Evolutionary conservation across 192 early-diverging fungal genomes (phyloP), one percentile per base, ranked within the genome.

Genomic region (Entophlyctis luteolus): DNA sequence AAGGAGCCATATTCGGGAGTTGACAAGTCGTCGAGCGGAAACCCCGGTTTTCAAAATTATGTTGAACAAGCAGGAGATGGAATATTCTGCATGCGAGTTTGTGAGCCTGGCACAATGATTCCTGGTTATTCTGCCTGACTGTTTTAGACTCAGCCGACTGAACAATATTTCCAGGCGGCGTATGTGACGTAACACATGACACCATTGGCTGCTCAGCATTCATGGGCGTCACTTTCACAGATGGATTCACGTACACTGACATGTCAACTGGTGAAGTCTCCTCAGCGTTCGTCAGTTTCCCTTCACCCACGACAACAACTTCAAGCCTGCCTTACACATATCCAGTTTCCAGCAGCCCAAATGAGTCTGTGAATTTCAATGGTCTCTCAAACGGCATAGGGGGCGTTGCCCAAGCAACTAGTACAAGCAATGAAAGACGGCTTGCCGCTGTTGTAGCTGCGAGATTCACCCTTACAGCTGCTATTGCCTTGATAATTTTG

Each of bases 1-100:
- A 73, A 76, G 50, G 74, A 75, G 33, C 74, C 74, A n/a, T 75
- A 75, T 39, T 73, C 70, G 12, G 70, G 74, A 37, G 59, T 55
- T 35, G 73, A 74, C 48, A 34, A 22, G 14, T 46, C 50, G 6
- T n/a, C 69, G 10, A 53, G 6, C 14, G 29, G 50, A 6, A 47
- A 72, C 32, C 50, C 68, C 27, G 54, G 52, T 20, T 18, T 58
- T 12, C 33, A 18, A n/a, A 20, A 74, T 32, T 74, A 74, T 35
- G 63, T 74, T 46, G 55, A 66, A 48, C 46, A 55, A 47, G 73
- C 73, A 33, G 73, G 73, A 36, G 36, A 74, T 50, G 73, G 68
- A 18, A 38, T 46, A 23, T 74, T 56, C 48, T 74, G 73, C 54
- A 72, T 72, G 73, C 22, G 73, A 38, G 54, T 74, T 4, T 74